Base-by-base conservation (phyloP, 2,329 filamentous ascomycete genomes). In the Aspergillus clavatus region DNA sequence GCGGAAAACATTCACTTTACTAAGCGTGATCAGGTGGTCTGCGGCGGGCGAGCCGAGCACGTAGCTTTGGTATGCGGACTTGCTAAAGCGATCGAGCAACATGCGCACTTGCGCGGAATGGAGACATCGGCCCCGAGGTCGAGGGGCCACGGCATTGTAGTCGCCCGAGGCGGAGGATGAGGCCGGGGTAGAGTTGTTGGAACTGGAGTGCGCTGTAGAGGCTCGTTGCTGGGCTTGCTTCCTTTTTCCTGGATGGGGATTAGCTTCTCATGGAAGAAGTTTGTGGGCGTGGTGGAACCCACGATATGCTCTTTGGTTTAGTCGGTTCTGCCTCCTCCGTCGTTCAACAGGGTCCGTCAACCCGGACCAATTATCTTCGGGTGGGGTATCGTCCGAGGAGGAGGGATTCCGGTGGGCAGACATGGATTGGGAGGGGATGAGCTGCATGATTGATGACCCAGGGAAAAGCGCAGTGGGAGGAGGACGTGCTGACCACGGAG, bases 1-100 rank as follows among this genome's bases (percentile, higher is more conserved):
- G 5, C 63, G 61, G 46, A 65, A 66, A 10, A 68, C 63, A 21
- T 68, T 68, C 16, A 65, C 54, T 21, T 63, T 62, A 6, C 59
- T 59, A 11, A 68, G 52, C 1, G 53, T 58, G n/a, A 68, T 47
- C 3, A 68, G 53, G 28, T 66, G 65, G 44, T 68, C 65, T 21
- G 57, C 36, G 38, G 58, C 43, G 8, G 60, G 56, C 42, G 47
- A 52, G 6, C 59, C 57, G 5, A 49, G 45, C 18, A 54, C 46
- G 40, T 63, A 64, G 45, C 58, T 59, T 24, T 54, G 43, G 22
- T 52, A 55, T 5, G 60, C 61, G 3, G 46, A 42, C 22, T 52
- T 38, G 29, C 52, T 55, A 36, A 61, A 60, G 24, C 23, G 38
- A 3, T 48, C 27, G 10, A 62, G 43, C 8, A 60, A 16, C 4